Conservation (phyloP, 2,329 filamentous ascomycete genomes). For the Colletotrichum cordylinicola region DNA sequence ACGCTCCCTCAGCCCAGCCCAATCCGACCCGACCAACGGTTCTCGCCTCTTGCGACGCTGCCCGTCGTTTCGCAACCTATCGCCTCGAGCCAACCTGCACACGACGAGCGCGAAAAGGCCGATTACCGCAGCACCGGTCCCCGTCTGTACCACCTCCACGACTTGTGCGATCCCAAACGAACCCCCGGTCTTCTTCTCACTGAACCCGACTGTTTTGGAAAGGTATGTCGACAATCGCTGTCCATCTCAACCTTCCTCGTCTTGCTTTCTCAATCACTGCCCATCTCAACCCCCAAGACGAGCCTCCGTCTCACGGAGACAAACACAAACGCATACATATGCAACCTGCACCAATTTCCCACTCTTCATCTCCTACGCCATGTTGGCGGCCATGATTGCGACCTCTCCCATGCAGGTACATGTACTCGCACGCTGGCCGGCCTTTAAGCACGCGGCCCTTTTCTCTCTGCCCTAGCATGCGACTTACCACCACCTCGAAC, state of each 20-base stretch:
- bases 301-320: background rate
- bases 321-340: background rate
- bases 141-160: constrained; percentile 10
- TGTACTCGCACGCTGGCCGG: constrained; percentile 13
- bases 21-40: constrained; percentile 18
- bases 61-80: constrained; percentile 10
- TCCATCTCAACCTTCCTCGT: background rate
- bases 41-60: constrained; percentile 17
- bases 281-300: background rate
- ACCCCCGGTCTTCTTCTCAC: background rate
- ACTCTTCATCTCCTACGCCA: background rate
- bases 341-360: background rate
- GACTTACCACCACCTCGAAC: background rate
- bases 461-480: constrained; percentile 2
- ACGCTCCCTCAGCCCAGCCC: background rate
- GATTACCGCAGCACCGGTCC: constrained; percentile 19
- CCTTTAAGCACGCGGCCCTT: constrained; percentile 4
- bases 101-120: constrained; percentile 9
- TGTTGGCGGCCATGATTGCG: background rate
- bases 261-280: background rate
- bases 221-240: background rate
- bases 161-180: background rate
- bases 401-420: constrained; percentile 17
- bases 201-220: background rate
- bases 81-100: background rate